phyloP scores from a whole-genome alignment of 176 grass and related monocot genomes.

The Themeda triandra region DNA sequence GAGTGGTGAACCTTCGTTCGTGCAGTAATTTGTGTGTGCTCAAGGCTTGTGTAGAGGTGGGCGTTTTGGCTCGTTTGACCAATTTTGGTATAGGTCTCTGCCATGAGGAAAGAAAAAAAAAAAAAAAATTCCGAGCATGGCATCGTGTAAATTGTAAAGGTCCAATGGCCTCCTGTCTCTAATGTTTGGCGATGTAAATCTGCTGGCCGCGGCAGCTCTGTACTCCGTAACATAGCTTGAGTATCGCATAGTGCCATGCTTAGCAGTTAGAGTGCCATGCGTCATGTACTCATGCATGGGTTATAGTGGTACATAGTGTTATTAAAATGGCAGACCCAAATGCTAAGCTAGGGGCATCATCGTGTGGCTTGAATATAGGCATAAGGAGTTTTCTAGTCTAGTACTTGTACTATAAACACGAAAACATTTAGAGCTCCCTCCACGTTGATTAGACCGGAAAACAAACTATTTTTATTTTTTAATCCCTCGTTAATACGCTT shows the following conservation, averaged over 20 bases:
- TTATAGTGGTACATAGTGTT: background rate
- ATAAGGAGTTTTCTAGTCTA: too few relatives aligned
- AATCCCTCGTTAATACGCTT: too few relatives aligned
- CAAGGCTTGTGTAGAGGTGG: background rate
- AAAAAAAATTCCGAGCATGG: conserved; percentile 9
- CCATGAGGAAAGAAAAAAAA: background rate
- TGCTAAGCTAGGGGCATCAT: background rate
- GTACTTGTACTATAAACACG: too few relatives aligned
- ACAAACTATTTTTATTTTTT: too few relatives aligned
- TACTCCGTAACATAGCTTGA: background rate
- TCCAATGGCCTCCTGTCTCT: background rate
- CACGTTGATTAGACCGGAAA: too few relatives aligned
- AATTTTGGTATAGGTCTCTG: conserved; percentile 30
- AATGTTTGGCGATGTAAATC: conserved; percentile 27
- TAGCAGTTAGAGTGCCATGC: background rate
- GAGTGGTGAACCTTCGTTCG: background rate
- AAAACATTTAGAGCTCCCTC: too few relatives aligned
- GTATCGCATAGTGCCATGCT: background rate
- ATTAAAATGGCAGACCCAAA: background rate
- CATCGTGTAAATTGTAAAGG: conserved; percentile 32
- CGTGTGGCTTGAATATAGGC: background rate
- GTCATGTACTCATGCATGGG: background rate
- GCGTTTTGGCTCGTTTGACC: background rate
- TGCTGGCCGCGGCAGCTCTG: too few relatives aligned
- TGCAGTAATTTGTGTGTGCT: conserved; percentile 8